phyloP scores from a whole-genome alignment of 805 yeast species.

The Candida insectalens region DNA sequence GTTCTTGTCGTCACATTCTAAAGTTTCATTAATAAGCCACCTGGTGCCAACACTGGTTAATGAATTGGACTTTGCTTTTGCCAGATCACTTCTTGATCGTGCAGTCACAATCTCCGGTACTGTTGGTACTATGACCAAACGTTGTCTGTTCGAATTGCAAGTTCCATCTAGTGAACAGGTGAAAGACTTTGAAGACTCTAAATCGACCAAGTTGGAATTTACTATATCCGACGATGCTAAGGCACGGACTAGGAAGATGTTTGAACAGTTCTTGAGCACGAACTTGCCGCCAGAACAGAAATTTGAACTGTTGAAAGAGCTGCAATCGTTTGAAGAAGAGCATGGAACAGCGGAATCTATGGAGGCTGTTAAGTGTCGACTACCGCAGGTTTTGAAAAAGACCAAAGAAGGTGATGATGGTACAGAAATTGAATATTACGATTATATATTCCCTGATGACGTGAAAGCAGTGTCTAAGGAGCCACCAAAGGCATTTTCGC shows the following conservation, averaged over 20 bases:
- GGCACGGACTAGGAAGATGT: conserved; percentile 42
- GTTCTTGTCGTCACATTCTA: conserved; percentile 1
- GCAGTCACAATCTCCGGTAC: conserved; percentile 24
- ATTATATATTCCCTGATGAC: conserved; percentile 63
- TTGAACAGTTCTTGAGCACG: conserved; percentile 39
- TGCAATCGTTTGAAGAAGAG: conserved; percentile 50
- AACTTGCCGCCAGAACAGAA: conserved; percentile 36
- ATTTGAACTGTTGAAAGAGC: conserved; percentile 45
- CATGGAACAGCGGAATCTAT: conserved; percentile 43
- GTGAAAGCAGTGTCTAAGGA: conserved; percentile 9
- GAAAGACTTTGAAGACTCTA: conserved; percentile 19
- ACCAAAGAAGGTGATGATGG: conserved; percentile 31
- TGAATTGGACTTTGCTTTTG: conserved; percentile 44
- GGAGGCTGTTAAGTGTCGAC: conserved; percentile 29
- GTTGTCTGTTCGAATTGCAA: conserved; percentile 63
- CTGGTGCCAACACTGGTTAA: conserved; percentile 20
- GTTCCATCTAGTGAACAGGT: conserved; percentile 49
- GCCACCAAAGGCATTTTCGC: neutral
- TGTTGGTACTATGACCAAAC: conserved; percentile 46
- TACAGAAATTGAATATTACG: conserved; percentile 43
- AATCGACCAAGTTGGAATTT: conserved; percentile 31
- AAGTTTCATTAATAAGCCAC: neutral
- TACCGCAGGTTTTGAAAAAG: conserved; percentile 46
- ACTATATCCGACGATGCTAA: conserved; percentile 35
- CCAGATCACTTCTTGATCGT: conserved; percentile 40